phyloP scores from a whole-genome alignment of 139 green algal genomes.

The Eudorina sp. region DNA sequence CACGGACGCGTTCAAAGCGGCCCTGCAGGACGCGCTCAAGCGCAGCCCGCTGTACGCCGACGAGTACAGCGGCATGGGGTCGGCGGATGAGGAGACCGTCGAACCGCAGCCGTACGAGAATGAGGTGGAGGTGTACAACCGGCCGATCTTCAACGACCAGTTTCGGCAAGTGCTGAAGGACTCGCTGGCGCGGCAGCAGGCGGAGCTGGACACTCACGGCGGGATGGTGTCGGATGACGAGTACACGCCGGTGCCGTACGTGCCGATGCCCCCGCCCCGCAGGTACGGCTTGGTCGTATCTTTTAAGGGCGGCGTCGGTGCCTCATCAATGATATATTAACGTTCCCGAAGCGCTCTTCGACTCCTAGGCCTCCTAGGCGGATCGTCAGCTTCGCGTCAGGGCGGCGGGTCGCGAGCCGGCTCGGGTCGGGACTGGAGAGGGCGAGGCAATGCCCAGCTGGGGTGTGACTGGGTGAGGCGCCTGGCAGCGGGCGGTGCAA shows the following conservation, averaged over 20 bases:
- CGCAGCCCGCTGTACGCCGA: conserved; percentile 30
- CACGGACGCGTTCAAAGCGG: conserved; percentile 23
- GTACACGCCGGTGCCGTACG: conserved; percentile 3
- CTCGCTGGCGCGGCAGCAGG: conserved; percentile 8
- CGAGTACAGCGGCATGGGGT: background rate
- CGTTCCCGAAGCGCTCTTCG: no score
- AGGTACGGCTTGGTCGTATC: no score
- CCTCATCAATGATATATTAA: no score
- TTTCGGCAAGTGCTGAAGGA: conserved; percentile 21
- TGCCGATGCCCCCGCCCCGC: background rate
- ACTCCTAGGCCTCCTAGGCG: no score
- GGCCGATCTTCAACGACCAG: conserved; percentile 7
- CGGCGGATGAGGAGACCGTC: background rate
- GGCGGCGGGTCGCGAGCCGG: no score
- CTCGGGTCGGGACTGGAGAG: no score
- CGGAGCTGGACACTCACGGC: background rate
- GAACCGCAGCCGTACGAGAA: conserved; percentile 14
- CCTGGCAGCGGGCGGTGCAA: no score
- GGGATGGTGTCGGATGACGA: conserved; percentile 28
- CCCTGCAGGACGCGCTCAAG: conserved; percentile 1
- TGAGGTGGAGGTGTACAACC: background rate
- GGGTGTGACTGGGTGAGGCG: no score
- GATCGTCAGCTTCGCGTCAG: no score
- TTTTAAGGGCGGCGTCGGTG: no score
- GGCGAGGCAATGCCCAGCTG: no score